phyloP scores from a whole-genome alignment of 176 grass and related monocot species.

The Zea luxurians region DNA sequence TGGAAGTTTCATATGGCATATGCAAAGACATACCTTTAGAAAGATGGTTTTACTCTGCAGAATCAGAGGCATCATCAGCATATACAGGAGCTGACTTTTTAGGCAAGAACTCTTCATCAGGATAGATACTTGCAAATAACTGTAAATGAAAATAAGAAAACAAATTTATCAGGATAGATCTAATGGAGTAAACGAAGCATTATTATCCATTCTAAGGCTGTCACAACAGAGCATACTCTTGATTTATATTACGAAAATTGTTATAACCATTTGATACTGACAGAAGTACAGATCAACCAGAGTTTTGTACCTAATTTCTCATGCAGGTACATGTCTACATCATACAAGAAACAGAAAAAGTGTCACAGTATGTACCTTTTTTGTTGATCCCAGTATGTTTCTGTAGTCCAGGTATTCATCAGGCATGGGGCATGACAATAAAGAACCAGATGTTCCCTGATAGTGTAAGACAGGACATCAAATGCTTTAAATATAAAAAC shows the following conservation, averaged over 20 bases:
- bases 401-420: conserved; percentile 85
- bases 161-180: conserved; percentile 31
- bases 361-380: conserved; percentile 50
- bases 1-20: conserved; percentile 11
- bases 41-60: conserved; percentile 40
- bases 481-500: conserved; percentile 31
- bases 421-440: conserved; percentile 67
- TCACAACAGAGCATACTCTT: conserved; percentile 14
- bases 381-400: conserved; percentile 66
- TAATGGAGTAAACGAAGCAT: conserved; percentile 28
- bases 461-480: conserved; percentile 24
- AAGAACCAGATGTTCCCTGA: conserved; percentile 62
- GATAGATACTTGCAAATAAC: conserved; percentile 73
- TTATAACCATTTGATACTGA: conserved; percentile 13
- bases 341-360: conserved; percentile 33
- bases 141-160: conserved; percentile 38
- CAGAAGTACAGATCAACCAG: background rate
- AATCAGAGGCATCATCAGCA: conserved; percentile 50
- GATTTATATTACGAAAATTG: background rate
- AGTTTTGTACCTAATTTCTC: conserved; percentile 19
- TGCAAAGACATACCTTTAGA: conserved; percentile 27
- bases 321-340: conserved; percentile 29
- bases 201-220: conserved; percentile 30
- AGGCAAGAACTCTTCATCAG: conserved; percentile 71
- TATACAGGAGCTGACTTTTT: conserved; percentile 52